Percentiles rank a stretch among this genome's conserved stretches.
Evolutionary conservation across 768 basidiomycete species (phyloP).

Genomic region (Hemileccinum impolitum): DNA sequence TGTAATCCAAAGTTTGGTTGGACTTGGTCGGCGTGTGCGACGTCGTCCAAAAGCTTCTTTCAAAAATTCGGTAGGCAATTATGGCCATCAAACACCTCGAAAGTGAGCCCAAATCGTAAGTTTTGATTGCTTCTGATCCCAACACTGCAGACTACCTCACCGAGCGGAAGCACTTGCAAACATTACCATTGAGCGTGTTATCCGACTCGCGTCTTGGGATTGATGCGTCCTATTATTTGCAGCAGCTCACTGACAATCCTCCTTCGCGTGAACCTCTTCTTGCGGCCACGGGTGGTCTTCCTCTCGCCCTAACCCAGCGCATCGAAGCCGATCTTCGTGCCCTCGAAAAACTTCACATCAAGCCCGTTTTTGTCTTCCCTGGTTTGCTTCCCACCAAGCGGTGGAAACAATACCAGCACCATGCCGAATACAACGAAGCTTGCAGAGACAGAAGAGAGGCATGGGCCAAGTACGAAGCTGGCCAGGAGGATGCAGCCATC

Average conservation of each 20-base stretch:
- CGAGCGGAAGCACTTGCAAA: conserved; percentile 87
- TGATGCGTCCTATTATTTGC: conserved; percentile 90
- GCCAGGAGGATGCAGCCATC: conserved; percentile 86
- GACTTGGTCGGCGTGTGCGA: conserved; percentile 14
- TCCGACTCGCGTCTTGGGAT: conserved; percentile 94
- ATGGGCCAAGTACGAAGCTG: conserved; percentile 92
- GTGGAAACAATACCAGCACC: conserved; percentile 53
- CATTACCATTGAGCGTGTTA: conserved; percentile 74
- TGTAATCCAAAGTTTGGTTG: conserved; percentile 22
- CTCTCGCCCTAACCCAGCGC: conserved; percentile 79
- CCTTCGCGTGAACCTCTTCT: conserved; percentile 86
- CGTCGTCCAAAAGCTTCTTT: conserved; percentile 17
- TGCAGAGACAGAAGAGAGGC: conserved; percentile 78
- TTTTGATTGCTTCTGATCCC: background rate
- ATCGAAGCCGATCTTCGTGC: conserved; percentile 90
- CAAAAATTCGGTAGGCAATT: too few relatives aligned
- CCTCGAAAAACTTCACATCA: conserved; percentile 89
- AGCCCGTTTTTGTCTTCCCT: conserved; percentile 97
- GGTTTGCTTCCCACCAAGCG: conserved; percentile 80
- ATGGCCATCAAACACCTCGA: conserved; percentile 87
- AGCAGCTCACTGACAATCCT: conserved; percentile 69
- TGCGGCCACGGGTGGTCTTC: conserved; percentile 92
- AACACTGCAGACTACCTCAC: conserved; percentile 63
- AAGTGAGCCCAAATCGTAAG: conserved; percentile 44
- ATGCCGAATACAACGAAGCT: conserved; percentile 57